Evolutionary conservation across 2,329 filamentous ascomycete genomes (phyloP).

Genomic region (Aspergillus udagawae): DNA sequence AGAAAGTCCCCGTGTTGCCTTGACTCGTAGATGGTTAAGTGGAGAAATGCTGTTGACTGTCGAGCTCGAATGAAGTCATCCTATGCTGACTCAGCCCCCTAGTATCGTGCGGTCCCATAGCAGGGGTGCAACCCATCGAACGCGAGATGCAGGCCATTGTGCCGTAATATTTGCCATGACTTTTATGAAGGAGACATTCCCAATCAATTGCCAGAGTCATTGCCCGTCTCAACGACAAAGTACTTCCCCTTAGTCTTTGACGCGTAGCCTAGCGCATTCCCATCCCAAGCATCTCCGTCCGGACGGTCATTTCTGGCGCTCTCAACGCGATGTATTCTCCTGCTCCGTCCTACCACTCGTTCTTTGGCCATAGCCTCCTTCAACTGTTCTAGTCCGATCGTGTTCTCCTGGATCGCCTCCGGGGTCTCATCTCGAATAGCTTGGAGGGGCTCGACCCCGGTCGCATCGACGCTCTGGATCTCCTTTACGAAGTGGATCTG

Average conservation of each 20-base stretch:
- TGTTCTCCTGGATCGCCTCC: conserved; percentile 36
- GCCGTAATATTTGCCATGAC: too few species aligned
- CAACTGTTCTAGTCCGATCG: conserved; percentile 36
- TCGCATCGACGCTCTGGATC: conserved; percentile 74
- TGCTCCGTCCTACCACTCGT: conserved; percentile 37
- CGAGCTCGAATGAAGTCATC: background rate
- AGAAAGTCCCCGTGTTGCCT: background rate
- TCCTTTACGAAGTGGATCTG: conserved; percentile 90
- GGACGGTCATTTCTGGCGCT: conserved; percentile 26
- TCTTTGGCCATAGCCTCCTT: conserved; percentile 38
- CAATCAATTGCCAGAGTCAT: background rate
- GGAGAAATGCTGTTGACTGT: background rate
- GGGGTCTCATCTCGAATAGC: conserved; percentile 71
- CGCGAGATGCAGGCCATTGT: too few species aligned
- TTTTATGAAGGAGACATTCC: too few species aligned
- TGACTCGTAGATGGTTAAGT: background rate
- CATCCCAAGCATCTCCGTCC: conserved; percentile 56
- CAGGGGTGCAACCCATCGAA: background rate
- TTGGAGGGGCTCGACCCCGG: conserved; percentile 66
- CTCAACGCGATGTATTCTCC: conserved; percentile 45
- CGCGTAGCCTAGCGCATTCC: conserved; percentile 67
- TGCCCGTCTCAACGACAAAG: conserved; percentile 64
- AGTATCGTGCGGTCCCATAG: background rate
- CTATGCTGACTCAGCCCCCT: background rate
- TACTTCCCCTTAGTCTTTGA: conserved; percentile 65